Evolutionary conservation across 495 filamentous ascomycete species (phyloP).

Genomic region (Aspergillus ellipticus): DNA sequence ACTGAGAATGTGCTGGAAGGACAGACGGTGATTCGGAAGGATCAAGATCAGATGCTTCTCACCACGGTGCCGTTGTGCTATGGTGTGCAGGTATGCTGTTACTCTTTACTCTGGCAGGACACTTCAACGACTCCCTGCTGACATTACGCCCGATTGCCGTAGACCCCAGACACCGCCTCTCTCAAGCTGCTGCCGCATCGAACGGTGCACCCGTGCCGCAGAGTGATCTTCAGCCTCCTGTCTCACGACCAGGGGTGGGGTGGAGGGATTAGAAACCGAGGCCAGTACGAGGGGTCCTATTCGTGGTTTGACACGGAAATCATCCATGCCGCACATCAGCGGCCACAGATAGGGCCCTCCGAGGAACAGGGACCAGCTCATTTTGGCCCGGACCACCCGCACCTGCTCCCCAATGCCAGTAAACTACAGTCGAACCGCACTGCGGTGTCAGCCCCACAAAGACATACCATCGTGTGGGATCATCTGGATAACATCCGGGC

Average conservation of each 20-base stretch:
- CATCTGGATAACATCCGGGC: constrained; percentile 44
- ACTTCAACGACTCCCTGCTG: not conserved
- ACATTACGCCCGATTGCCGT: not conserved
- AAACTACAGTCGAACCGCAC: constrained; percentile 54
- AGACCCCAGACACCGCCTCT: constrained; percentile 13
- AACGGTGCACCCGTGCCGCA: constrained; percentile 39
- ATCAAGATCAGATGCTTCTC: constrained; percentile 37
- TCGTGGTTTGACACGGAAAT: constrained; percentile 71
- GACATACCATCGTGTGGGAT: constrained; percentile 56
- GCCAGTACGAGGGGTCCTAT: constrained; percentile 54
- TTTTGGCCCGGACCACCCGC: constrained; percentile 29
- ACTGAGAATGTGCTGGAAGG: constrained; percentile 29
- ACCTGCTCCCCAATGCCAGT: constrained; percentile 35
- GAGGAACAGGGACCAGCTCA: constrained; percentile 16
- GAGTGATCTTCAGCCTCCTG: constrained; percentile 61
- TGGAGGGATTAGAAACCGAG: constrained; percentile 22
- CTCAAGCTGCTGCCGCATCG: constrained; percentile 35
- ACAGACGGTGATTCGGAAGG: constrained; percentile 25
- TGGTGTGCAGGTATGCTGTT: constrained; percentile 24
- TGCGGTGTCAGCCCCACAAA: constrained; percentile 25
- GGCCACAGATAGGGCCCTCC: not conserved
- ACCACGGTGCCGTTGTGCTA: constrained; percentile 42
- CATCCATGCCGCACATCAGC: constrained; percentile 23
- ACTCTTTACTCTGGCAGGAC: not conserved
- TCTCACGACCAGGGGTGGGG: constrained; percentile 68